Evolutionary conservation across 257 asterid genomes (phyloP).

Genomic region (Avicennia marina): DNA sequence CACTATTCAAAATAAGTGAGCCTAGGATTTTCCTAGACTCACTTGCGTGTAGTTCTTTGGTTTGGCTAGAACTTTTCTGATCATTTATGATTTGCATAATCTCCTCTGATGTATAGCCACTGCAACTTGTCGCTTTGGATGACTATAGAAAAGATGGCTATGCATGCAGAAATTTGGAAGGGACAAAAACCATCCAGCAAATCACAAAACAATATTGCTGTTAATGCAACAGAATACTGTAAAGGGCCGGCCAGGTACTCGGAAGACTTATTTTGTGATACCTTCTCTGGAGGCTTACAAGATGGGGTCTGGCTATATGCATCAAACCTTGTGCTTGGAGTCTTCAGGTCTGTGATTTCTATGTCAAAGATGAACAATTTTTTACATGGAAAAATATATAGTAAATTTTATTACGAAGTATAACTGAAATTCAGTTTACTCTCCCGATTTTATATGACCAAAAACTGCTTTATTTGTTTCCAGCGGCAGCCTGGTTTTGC

Average conservation of each 20-base stretch:
- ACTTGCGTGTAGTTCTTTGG: too few species aligned
- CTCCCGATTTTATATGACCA: background rate
- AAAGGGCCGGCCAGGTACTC: slow-evolving; percentile 7
- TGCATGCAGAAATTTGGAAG: background rate
- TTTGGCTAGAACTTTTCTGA: too few species aligned
- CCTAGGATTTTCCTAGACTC: too few species aligned
- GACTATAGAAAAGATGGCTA: background rate
- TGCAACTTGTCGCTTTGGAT: background rate
- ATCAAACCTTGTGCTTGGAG: slow-evolving; percentile 6
- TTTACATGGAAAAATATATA: too few species aligned
- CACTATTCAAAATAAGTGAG: too few species aligned
- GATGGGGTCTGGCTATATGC: background rate
- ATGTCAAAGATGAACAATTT: slow-evolving; percentile 14
- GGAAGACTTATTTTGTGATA: background rate
- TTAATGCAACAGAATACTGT: background rate
- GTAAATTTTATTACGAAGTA: too few species aligned
- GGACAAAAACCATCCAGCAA: background rate
- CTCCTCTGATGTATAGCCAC: too few species aligned
- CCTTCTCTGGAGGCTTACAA: slow-evolving; percentile 5
- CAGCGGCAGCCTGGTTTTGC: slow-evolving; percentile 10
- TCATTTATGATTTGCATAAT: too few species aligned
- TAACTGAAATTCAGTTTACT: background rate
- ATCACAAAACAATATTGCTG: slow-evolving; percentile 10
- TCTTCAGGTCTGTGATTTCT: slow-evolving; percentile 22
- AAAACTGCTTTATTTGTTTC: background rate